Evolutionary conservation across 345 rosid species (phyloP).

Genomic region (Citrus maxima): DNA sequence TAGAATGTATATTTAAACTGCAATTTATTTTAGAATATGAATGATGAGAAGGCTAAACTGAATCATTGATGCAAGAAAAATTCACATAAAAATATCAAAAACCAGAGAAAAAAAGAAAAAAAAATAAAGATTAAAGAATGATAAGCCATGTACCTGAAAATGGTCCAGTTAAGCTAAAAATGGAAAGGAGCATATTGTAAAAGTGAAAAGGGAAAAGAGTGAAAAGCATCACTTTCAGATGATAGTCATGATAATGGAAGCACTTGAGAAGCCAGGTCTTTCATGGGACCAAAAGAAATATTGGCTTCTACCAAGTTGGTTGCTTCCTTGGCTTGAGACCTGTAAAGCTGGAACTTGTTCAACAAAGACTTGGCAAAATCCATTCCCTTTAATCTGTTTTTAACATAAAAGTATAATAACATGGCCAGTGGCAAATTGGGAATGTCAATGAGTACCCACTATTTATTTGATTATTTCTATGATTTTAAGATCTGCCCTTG

Average conservation of each 20-base stretch:
- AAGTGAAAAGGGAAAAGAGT: slow-evolving; percentile 17
- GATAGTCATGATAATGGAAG: slow-evolving; percentile 24
- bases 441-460: not conserved
- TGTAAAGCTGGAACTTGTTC: slow-evolving; percentile 41
- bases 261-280: slow-evolving; percentile 31
- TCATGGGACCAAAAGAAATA: slow-evolving; percentile 25
- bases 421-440: not conserved
- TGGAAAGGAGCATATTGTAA: slow-evolving; percentile 22
- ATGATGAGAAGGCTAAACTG: too few relatives aligned
- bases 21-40: too few relatives aligned
- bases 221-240: slow-evolving; percentile 18
- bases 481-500: slow-evolving; percentile 36
- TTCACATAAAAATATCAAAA: not conserved
- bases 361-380: slow-evolving; percentile 21
- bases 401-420: not conserved
- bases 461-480: not conserved
- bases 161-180: slow-evolving; percentile 2
- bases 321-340: slow-evolving; percentile 29
- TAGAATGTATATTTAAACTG: too few relatives aligned
- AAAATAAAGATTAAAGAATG: not conserved
- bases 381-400: not conserved
- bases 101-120: not conserved
- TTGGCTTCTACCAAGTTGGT: slow-evolving; percentile 10
- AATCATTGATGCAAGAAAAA: not conserved
- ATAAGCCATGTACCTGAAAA: slow-evolving; percentile 12